Evolutionary conservation across 1,139 yeast species (phyloP), one percentile per base, ranked within the genome.

Genomic region (Scheffersomyces cryptocercus): DNA sequence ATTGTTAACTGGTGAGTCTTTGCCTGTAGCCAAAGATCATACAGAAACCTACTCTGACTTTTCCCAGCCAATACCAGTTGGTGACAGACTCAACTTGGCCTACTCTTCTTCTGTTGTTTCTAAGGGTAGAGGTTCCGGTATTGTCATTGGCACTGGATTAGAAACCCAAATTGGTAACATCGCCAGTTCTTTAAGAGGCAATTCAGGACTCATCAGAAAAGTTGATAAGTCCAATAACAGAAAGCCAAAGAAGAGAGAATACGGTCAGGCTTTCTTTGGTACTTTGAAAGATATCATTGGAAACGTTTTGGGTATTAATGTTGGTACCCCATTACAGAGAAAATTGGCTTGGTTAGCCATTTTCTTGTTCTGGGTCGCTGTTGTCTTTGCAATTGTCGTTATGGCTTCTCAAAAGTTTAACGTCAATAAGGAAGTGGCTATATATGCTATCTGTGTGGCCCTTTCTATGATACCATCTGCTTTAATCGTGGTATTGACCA

Each of bases 381-480:
- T 86, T 28, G 48, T 86, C 5, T 82, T 85, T 59, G 95, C 95
- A 3, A 82, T 87, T 45, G 79, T 87, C 38, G 93, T 85, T 5
- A 84, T 87, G 91, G 91, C 82, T 2, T 81, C 90, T 10, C 91
- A 86, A 61, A 78, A 77, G 53, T 81, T 87, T 65, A 59, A 65
- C 32, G 93, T 86, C 29, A 79, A 77, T 49, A 76, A 72, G 43
- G 86, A 85, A 52, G 93, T 87, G 30, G 93, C 91, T 16, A 83
- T 86, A 43, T 87, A 87, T 59, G 95, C 95, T 12, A 84, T 87
- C 55, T 86, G 90, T 64, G 88, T 84, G 41, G 93, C 93, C 2
- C 71, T 86, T 39, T 82, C 93, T 3, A 85, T 86, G 93, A 86
- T 86, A 56, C 95, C 95, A 2, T 86, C 91, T 3, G 83, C 91